A percentile compares a stretch with the other conserved stretches of the same genome.
Conservation (phyloP, 192 early-diverging fungal genomes). For the Backusella parvicylindrica region DNA sequence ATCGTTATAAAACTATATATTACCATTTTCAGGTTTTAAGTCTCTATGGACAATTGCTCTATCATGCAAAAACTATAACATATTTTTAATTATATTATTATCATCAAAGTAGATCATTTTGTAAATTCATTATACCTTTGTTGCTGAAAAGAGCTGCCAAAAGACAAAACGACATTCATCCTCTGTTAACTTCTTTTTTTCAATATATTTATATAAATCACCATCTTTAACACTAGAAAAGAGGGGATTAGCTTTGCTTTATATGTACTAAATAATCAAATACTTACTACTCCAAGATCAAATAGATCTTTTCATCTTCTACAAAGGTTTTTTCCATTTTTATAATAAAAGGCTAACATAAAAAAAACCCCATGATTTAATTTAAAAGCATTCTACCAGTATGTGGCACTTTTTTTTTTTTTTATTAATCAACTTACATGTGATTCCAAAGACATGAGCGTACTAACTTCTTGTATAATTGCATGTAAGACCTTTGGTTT, state of each 20-base stretch:
- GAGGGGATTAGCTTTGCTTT: background rate
- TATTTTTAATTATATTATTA: too few species aligned
- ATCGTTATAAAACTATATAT: too few species aligned
- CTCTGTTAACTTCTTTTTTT: conserved; percentile 71
- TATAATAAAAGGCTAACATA: conserved; percentile 15
- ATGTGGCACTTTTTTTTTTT: too few species aligned
- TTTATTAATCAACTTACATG: conserved; percentile 6
- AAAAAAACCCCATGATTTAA: too few species aligned
- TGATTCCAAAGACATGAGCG: conserved; percentile 5
- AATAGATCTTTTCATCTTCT: conserved; percentile 1
- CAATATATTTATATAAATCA: conserved; percentile 92
- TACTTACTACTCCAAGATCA: conserved; percentile 23
- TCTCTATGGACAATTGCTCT: conserved; percentile 87
- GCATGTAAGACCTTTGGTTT: conserved; percentile 6
- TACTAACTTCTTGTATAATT: conserved; percentile 6
- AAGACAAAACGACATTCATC: conserved; percentile 74
- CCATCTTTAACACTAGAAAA: conserved; percentile 69
- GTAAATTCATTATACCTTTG: conserved; percentile 40
- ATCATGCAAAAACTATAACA: conserved; percentile 83
- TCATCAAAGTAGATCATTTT: too few species aligned
- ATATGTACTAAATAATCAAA: background rate
- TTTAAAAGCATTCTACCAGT: too few species aligned
- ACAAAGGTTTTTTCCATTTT: conserved; percentile 8
- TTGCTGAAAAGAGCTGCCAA: conserved; percentile 73
- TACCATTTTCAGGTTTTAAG: conserved; percentile 76